A percentile compares a stretch with the other conserved stretches of the same genome.
Evolutionary conservation across 495 filamentous ascomycete genomes (phyloP).

Genomic region (Penicillium mononematosum): DNA sequence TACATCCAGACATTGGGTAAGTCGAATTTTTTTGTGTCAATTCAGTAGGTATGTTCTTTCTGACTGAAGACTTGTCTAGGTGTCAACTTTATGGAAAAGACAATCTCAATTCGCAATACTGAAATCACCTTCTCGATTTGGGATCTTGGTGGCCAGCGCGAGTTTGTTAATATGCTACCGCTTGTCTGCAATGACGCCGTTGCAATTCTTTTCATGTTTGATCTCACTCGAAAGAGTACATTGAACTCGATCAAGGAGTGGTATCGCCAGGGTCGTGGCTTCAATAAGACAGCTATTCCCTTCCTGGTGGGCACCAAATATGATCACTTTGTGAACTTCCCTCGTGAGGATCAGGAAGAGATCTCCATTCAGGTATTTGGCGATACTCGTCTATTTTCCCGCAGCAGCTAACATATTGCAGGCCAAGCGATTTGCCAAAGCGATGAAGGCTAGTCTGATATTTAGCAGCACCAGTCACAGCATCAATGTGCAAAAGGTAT

Average conservation of each 20-base stretch:
- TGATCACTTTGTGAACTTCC: constrained; percentile 98
- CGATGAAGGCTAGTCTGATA: constrained; percentile 95
- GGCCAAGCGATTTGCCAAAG: constrained; percentile 95
- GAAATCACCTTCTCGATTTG: constrained; percentile 99
- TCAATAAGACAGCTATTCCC: constrained; percentile 99
- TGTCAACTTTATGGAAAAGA: constrained; percentile 99
- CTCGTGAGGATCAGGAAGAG: constrained; percentile 94
- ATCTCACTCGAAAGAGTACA: constrained; percentile 95
- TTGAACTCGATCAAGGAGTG: constrained; percentile 99
- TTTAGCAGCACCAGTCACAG: constrained; percentile 98
- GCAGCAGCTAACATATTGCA: constrained; percentile 32
- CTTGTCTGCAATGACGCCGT: constrained; percentile 98
- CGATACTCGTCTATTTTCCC: background rate
- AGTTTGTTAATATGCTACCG: constrained; percentile 99
- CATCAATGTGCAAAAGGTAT: constrained; percentile 98
- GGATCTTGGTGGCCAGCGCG: constrained; percentile 96
- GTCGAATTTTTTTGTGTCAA: constrained; percentile 21
- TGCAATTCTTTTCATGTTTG: constrained; percentile 99
- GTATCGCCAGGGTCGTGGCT: constrained; percentile 96
- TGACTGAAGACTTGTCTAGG: constrained; percentile 40
- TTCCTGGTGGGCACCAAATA: constrained; percentile 97
- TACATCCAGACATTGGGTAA: constrained; percentile 96
- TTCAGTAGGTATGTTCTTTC: background rate
- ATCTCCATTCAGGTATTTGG: constrained; percentile 82
- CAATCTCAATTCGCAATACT: constrained; percentile 98